Evolutionary conservation across 1,284 basidiomycete genomes (phyloP), one percentile per base, ranked within the genome.

Genomic region (Farysia itapuensis): DNA sequence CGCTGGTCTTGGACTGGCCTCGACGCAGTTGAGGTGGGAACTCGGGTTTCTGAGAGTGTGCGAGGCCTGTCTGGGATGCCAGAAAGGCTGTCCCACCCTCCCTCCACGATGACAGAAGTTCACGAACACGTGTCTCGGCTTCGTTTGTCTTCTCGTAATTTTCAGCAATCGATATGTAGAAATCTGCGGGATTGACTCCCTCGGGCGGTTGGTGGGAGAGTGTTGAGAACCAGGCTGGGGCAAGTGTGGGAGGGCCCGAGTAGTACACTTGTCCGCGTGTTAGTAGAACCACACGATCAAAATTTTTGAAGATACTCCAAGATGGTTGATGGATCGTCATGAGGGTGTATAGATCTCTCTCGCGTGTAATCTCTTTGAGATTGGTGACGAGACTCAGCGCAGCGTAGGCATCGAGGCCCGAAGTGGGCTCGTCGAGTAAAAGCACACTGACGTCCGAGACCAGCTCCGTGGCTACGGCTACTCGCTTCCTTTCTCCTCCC

Each of bases 311-410:
- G 35, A 70, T 64, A 38, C 63, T 44, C 42, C 58, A 67, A 31
- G 57, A 63, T 4, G 67, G 67, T 33, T 70, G 67, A 41, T 70
- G 67, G 20, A 70, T 47, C 11, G 67, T 67, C 45, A 65, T 49
- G 28, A 70, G 39, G 24, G 54, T 58, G 18, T 51, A 51, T 8
- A 58, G 44, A 12, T 58, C 43, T 13, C 54, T 33, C n/a, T 58
- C 33, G 32, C 54, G 43, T 0, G 54, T 51, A 37, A 58, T 58
- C 28, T 51, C 48, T 21, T 58, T 49, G 15, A 69, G 23, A 29
- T 64, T 54, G 35, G 64, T 61, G 41, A 64, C 56, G 14, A 67
- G 34, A 33, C 48, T 58, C 28, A 39, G 32, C 5, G 66, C 66
- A 0, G 63, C 52, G 41, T 51, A 67, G 11, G 64, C 50, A 29